These are phyloP conservation scores for Phoma sp. DNA, from an alignment of 2,329 filamentous ascomycete species.

Conservation along the genomic window DNA sequence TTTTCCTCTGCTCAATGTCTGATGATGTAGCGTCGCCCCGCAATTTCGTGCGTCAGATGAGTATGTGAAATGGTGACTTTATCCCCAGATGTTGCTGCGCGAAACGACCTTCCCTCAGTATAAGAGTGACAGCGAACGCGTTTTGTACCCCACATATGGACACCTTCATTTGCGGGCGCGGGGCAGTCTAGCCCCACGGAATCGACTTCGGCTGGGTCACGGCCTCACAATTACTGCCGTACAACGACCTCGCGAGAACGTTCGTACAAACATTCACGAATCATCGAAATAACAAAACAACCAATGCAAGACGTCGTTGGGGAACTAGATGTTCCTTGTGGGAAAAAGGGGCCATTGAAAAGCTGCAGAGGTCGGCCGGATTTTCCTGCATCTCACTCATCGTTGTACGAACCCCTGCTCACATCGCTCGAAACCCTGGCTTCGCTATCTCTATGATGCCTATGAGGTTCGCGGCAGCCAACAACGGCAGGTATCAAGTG, in stretches of 20 bases:
- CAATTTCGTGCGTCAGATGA: neutral
- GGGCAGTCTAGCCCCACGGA: constrained; percentile 15
- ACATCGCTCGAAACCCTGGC: too few relatives aligned
- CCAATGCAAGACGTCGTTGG: too few relatives aligned
- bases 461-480: too few relatives aligned
- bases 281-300: too few relatives aligned
- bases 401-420: too few relatives aligned
- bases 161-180: constrained; percentile 25
- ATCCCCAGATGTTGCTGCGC: constrained; percentile 6
- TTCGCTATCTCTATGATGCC: too few relatives aligned
- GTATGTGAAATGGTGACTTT: neutral
- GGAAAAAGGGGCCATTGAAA: too few relatives aligned
- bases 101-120: constrained; percentile 12
- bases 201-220: constrained; percentile 4
- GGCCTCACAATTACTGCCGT: constrained; percentile 12
- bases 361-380: too few relatives aligned
- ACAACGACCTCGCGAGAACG: neutral
- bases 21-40: neutral
- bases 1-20: neutral
- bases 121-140: constrained; percentile 6
- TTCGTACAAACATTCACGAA: constrained; percentile 5
- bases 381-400: too few relatives aligned
- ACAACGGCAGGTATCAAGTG: too few relatives aligned
- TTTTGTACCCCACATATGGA: constrained; percentile 25
- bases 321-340: too few relatives aligned